Evolutionary conservation across 2,329 filamentous ascomycete genomes (phyloP).

Genomic region (Thelonectria rubi): DNA sequence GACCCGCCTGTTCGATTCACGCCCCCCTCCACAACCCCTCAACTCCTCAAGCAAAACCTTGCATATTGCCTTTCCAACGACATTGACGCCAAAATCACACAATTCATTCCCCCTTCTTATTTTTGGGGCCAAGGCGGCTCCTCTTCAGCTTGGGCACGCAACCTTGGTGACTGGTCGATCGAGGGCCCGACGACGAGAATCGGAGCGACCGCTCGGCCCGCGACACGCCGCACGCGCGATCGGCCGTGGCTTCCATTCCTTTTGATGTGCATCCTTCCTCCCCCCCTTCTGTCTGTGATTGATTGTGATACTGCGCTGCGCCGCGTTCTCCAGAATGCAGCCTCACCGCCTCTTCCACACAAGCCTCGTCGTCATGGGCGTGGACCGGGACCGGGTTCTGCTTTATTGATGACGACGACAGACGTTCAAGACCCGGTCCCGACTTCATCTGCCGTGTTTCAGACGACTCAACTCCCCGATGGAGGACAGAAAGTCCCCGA

Average conservation of each 20-base stretch:
- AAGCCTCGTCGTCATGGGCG: background rate
- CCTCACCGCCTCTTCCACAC: background rate
- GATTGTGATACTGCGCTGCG: too few species aligned
- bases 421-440: background rate
- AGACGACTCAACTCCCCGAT: background rate
- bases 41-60: too few species aligned
- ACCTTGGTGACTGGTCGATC: background rate
- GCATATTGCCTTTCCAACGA: conserved; percentile 20
- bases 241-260: conserved; percentile 18
- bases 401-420: background rate
- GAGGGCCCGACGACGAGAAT: background rate
- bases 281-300: too few species aligned
- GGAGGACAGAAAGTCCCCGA: background rate
- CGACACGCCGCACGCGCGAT: conserved; percentile 26
- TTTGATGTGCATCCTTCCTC: background rate
- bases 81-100: conserved; percentile 44
- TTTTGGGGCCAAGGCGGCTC: background rate
- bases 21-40: background rate
- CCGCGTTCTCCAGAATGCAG: background rate
- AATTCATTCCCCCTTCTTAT: conserved; percentile 23
- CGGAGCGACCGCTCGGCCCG: conserved; percentile 24
- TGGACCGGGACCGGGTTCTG: background rate
- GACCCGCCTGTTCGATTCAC: background rate
- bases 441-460: background rate
- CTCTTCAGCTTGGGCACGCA: background rate